Conservation (phyloP, 106 monocot species). For the Allium cepa region DNA sequence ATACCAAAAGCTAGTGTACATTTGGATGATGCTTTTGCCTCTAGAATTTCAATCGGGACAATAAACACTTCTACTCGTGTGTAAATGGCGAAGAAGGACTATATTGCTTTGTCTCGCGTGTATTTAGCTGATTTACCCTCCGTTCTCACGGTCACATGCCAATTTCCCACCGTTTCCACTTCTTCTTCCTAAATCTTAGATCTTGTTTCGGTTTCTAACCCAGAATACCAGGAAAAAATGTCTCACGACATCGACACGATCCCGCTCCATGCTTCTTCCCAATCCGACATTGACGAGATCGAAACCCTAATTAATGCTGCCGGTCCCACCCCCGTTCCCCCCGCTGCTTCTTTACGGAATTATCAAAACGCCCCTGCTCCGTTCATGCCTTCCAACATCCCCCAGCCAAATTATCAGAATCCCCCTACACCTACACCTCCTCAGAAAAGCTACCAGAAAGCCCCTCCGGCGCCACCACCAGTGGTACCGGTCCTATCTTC, state of each 20-base stretch:
- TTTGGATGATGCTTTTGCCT: too few species aligned
- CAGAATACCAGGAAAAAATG: background rate
- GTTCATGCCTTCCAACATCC: conserved; percentile 8
- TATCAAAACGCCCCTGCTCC: conserved; percentile 14
- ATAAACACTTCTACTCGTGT: too few species aligned
- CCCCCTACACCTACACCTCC: conserved; percentile 25
- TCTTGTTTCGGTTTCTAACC: background rate
- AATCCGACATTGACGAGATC: conserved; percentile 99
- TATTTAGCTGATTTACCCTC: too few species aligned
- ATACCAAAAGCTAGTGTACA: too few species aligned
- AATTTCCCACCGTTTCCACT: background rate
- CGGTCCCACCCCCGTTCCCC: conserved; percentile 56
- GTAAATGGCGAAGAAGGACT: too few species aligned
- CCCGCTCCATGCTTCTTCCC: conserved; percentile 87
- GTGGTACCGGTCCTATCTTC: conserved; percentile 9
- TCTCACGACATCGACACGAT: conserved; percentile 26
- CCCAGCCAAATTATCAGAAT: conserved; percentile 16
- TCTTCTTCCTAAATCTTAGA: background rate
- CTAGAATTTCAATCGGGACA: too few species aligned
- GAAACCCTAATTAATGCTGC: conserved; percentile 67
- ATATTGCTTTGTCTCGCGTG: too few species aligned
- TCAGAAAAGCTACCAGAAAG: conserved; percentile 10
- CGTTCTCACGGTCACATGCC: background rate
- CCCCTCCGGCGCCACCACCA: conserved; percentile 9
- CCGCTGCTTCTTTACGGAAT: background rate